A percentile compares a stretch with the other conserved stretches of the same genome.
phyloP scores from a whole-genome alignment of 2,329 filamentous ascomycete species.

The Didymella segeticola region DNA sequence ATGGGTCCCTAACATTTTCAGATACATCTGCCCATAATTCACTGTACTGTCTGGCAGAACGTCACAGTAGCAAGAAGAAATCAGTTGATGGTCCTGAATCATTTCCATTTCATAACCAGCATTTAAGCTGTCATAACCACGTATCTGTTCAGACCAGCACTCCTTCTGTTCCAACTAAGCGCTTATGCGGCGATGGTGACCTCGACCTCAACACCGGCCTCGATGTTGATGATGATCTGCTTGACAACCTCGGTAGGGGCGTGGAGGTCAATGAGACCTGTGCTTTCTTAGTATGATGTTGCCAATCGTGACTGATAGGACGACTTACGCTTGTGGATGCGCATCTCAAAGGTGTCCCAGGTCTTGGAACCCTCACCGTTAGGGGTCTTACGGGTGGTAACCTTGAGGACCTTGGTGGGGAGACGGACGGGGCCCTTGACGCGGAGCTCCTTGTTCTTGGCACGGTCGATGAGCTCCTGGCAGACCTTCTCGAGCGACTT shows the following conservation, averaged over 20 bases:
- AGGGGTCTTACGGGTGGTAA: conserved; percentile 98
- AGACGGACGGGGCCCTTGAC: conserved; percentile 98
- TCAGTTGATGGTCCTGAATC: conserved; percentile 23
- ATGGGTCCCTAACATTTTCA: too few relatives aligned
- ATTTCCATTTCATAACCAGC: conserved; percentile 34
- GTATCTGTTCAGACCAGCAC: conserved; percentile 25
- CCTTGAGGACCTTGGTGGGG: conserved; percentile 95
- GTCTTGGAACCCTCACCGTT: conserved; percentile 99
- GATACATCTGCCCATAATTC: too few relatives aligned
- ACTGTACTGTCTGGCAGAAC: not conserved
- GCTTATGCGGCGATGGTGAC: conserved; percentile 84
- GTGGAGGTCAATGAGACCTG: conserved; percentile 87
- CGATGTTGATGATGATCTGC: conserved; percentile 96
- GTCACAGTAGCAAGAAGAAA: not conserved
- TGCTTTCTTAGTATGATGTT: conserved; percentile 3
- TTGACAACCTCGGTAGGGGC: conserved; percentile 98
- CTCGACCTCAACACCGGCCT: conserved; percentile 92
- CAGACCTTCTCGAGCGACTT: conserved; percentile 87
- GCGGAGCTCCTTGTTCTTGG: conserved; percentile 96
- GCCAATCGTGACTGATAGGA: not conserved
- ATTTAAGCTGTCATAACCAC: conserved; percentile 38
- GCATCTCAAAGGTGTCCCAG: conserved; percentile 99
- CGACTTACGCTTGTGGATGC: conserved; percentile 86
- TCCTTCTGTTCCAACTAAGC: conserved; percentile 26
- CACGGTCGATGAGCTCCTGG: conserved; percentile 96